These are phyloP conservation scores for Chrysoporthe puriensis DNA, from an alignment of 2,329 filamentous ascomycete genomes.

Conservation along the genomic window DNA sequence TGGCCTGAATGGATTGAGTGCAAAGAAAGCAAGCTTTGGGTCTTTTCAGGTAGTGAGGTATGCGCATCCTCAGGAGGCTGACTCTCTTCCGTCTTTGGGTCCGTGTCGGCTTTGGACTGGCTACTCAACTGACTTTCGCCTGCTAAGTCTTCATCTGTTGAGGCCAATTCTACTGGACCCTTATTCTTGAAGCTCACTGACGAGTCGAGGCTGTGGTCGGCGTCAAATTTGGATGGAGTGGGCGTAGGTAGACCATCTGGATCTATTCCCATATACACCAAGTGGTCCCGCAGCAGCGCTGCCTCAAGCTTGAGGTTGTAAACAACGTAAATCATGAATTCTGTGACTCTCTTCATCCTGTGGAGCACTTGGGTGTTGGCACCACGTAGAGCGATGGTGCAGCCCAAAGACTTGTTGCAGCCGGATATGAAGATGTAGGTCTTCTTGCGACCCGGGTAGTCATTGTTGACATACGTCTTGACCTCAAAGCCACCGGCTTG, in stretches of 20 bases:
- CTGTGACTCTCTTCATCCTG: constrained; percentile 88
- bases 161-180: constrained; percentile 5
- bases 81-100: constrained; percentile 28
- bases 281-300: constrained; percentile 90
- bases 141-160: constrained; percentile 13
- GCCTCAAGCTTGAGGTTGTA: constrained; percentile 97
- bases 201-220: constrained; percentile 21
- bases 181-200: constrained; percentile 20
- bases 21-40: constrained; percentile 38
- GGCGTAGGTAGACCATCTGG: constrained; percentile 63
- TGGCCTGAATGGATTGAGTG: constrained; percentile 49
- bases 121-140: constrained; percentile 32
- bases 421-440: constrained; percentile 96
- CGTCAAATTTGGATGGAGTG: constrained; percentile 39
- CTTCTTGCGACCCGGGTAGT: constrained; percentile 76
- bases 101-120: constrained; percentile 32
- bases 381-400: constrained; percentile 89
- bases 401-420: constrained; percentile 86
- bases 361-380: constrained; percentile 71
- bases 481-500: constrained; percentile 88
- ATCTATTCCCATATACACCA: constrained; percentile 52
- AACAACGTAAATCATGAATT: constrained; percentile 99
- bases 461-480: constrained; percentile 87
- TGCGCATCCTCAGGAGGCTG: constrained; percentile 28
- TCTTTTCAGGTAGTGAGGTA: constrained; percentile 32